phyloP scores from a whole-genome alignment of 768 basidiomycete genomes.

The Pleurotus cornucopiae region DNA sequence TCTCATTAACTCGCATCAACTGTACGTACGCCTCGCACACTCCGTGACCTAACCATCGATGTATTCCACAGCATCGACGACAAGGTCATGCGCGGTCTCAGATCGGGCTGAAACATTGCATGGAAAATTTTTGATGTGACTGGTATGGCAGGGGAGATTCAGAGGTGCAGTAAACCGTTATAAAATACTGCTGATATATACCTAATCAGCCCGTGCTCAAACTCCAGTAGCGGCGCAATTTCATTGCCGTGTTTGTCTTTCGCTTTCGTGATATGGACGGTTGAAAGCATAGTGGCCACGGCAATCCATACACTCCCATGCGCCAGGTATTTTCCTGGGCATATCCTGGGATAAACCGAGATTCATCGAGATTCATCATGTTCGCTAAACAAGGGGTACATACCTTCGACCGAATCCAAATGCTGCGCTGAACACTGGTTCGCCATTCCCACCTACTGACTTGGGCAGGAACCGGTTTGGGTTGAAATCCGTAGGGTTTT shows the following conservation, averaged over 20 bases:
- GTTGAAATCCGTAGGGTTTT: conserved; percentile 18
- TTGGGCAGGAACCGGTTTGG: conserved; percentile 20
- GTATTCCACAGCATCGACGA: no score
- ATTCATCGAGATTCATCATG: not conserved
- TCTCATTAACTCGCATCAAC: no score
- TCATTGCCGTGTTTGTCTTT: not conserved
- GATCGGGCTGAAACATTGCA: no score
- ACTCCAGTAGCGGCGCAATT: not conserved
- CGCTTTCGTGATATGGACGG: not conserved
- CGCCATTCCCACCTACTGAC: conserved; percentile 12
- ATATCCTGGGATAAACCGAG: not conserved
- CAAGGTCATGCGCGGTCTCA: no score
- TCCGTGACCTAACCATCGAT: no score
- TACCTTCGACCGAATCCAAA: conserved; percentile 21
- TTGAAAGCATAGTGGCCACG: not conserved
- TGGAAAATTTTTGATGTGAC: no score
- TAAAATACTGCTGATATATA: no score
- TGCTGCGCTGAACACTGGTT: conserved; percentile 18
- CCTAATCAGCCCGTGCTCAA: not conserved
- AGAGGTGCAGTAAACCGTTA: no score
- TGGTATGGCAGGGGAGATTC: no score
- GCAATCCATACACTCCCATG: not conserved
- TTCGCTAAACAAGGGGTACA: not conserved
- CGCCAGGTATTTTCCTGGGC: not conserved
- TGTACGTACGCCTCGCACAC: no score